Base-by-base conservation (phyloP, 108 stramenopile genomes). In the Fistulifera solaris region DNA sequence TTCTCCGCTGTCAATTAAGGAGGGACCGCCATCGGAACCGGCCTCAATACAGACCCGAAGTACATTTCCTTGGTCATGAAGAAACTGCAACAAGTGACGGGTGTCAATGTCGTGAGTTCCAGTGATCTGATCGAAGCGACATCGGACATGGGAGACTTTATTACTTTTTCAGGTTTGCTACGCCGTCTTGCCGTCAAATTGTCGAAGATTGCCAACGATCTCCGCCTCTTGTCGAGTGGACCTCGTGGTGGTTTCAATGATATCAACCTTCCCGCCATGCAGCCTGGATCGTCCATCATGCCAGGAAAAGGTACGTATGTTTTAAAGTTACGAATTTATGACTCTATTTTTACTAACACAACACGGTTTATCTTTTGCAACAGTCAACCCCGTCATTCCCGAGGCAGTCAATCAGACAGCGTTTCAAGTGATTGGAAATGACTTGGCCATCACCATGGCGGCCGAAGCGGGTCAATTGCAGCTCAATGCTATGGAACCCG, bases 321-420 rank as follows among this genome's bases (percentile, higher is more conserved):
- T 35, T 3, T 35, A 6, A 6, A 8, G 8, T 35, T 3, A 8
- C 31, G 3, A 35, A 35, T 8, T 6, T 8, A 35, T 35, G 31
- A 35, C 8, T 35, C 8, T 35, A 3, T 4, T 18, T 46, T 22
- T n/a, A n/a, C n/a, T n/a, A n/a, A n/a, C n/a, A n/a, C n/a, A n/a
- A 27, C 22, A 52, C 47, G 47, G n/a, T 27, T 27, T 2, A 51
- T 23, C 25, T 26, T 27, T 23, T 5, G 84, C 80, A 15, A 85
- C 81, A 56, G 80, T 85, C 17, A 85, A 85, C 59, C 84, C 84
- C 11, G 81, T 81, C 23, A 80, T 82, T 70, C 79, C 79, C 54
- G 84, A 85, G 49, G 84, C 84, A 23, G 22, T 85, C 21, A 82
- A 80, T 38, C 81, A 82, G 76, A 78, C 77, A 18, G 52, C 56